phyloP scores from a whole-genome alignment of 2,329 filamentous ascomycete species.

The Anisogramma anomala region DNA sequence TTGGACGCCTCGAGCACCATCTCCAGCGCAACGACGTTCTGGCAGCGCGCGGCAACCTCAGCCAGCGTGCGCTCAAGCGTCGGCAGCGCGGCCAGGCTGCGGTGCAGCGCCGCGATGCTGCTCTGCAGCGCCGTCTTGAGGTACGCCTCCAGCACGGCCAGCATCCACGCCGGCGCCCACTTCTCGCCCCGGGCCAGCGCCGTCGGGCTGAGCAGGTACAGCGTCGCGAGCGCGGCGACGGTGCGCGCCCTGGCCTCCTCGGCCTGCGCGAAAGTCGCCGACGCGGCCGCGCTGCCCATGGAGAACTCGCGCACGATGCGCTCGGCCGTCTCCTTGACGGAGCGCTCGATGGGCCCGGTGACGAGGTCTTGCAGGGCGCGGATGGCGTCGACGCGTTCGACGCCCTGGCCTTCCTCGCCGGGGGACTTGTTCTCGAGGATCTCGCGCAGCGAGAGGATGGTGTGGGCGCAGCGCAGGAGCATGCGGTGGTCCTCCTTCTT shows the following conservation, averaged over 20 bases:
- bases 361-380: slow-evolving; percentile 56
- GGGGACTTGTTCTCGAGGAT: slow-evolving; percentile 55
- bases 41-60: slow-evolving; percentile 74
- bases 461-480: slow-evolving; percentile 71
- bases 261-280: slow-evolving; percentile 41
- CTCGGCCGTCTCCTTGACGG: slow-evolving; percentile 61
- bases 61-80: slow-evolving; percentile 69
- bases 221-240: slow-evolving; percentile 59
- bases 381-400: slow-evolving; percentile 64
- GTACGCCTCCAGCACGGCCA: slow-evolving; percentile 69
- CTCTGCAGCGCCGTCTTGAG: slow-evolving; percentile 70
- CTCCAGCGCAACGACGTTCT: slow-evolving; percentile 84
- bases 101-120: slow-evolving; percentile 61
- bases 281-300: slow-evolving; percentile 39
- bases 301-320: slow-evolving; percentile 76
- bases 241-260: slow-evolving; percentile 68
- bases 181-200: slow-evolving; percentile 39
- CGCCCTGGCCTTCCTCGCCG: slow-evolving; percentile 63
- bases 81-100: slow-evolving; percentile 69
- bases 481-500: slow-evolving; percentile 63
- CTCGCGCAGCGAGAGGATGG: slow-evolving; percentile 63
- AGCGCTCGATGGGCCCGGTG: slow-evolving; percentile 59
- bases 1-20: slow-evolving; percentile 58
- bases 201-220: slow-evolving; percentile 72
- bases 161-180: slow-evolving; percentile 57